Evolutionary conservation across 2,329 filamentous ascomycete genomes (phyloP), one percentile per base, ranked within the genome.

Genomic region (Aspergillus sp.): DNA sequence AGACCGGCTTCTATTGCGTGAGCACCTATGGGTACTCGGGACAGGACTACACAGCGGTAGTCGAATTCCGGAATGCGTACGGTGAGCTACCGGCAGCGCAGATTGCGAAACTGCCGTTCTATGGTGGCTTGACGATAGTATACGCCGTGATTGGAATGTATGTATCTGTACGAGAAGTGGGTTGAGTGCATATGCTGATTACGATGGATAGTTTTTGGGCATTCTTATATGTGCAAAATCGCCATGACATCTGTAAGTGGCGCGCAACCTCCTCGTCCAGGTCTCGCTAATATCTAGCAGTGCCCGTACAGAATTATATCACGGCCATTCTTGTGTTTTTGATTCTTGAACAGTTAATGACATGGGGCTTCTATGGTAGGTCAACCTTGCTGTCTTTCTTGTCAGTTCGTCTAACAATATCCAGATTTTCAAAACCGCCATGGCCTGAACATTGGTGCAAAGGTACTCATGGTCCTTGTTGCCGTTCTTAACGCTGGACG

Each of bases 231-330:
- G 90, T 90, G 61, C 90, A 96, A 68, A 89, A 98, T 67, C 81
- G 91, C 50, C 82, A 86, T 61, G 93, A 98, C 68, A 97, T 98
- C 53, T 74, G 84, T 87, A 71, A 72, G 82, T 47, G 32, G 27
- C 13, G 10, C 15, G 17, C 43, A 7, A 38, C 30, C 22, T 19
- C 42, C 22, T 15, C 12, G 3, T 27, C 25, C 15, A 22, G 2
- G 32, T 43, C 20, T 45, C 46, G 56, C 68, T 78, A 58, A 75
- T 51, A 9, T 41, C 17, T 39, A 46, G 5, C 52, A 88, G 83
- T 98, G 62, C 86, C 94, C 13, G 93, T 98, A 2, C 93, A 98
- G 70, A 98, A 98, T 67, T 98, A 98, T 69, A 97, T 98, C 60
- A 98, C 93, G 0, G 91, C 93, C 7, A 98, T 97, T 51, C 76